phyloP scores from a whole-genome alignment of 2,329 filamentous ascomycete species.

The Cladosporium phlei region DNA sequence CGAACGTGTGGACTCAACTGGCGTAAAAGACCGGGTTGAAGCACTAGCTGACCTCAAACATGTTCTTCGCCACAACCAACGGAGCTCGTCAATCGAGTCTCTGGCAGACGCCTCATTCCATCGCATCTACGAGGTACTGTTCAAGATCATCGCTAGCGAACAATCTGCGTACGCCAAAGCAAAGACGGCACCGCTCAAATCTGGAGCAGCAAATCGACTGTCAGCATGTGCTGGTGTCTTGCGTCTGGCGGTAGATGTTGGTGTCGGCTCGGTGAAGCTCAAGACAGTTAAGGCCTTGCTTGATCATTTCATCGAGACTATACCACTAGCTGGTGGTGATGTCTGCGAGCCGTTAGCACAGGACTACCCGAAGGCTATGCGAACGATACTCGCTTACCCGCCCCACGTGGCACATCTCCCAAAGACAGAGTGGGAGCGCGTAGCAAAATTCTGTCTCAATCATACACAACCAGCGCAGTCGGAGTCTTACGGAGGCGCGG shows the following conservation, averaged over 20 bases:
- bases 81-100: slow-evolving; percentile 35
- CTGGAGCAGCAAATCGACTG: slow-evolving; percentile 51
- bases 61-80: slow-evolving; percentile 51
- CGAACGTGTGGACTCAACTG: slow-evolving; percentile 39
- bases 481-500: slow-evolving; percentile 21
- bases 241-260: slow-evolving; percentile 65
- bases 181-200: slow-evolving; percentile 38
- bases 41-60: slow-evolving; percentile 53
- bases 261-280: slow-evolving; percentile 61
- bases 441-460: slow-evolving; percentile 65
- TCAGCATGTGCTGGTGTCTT: slow-evolving; percentile 66
- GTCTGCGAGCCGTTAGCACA: slow-evolving; percentile 66
- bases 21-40: slow-evolving; percentile 43
- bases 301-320: slow-evolving; percentile 72
- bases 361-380: slow-evolving; percentile 74
- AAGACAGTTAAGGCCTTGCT: slow-evolving; percentile 77
- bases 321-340: slow-evolving; percentile 53
- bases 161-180: slow-evolving; percentile 59
- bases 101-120: slow-evolving; percentile 77
- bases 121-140: slow-evolving; percentile 74
- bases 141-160: slow-evolving; percentile 63
- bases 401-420: slow-evolving; percentile 77
- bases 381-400: slow-evolving; percentile 63
- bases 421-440: slow-evolving; percentile 56
- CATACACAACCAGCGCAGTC: slow-evolving; percentile 42